phyloP scores from a whole-genome alignment of 805 yeast species.

The Candida oleophila region DNA sequence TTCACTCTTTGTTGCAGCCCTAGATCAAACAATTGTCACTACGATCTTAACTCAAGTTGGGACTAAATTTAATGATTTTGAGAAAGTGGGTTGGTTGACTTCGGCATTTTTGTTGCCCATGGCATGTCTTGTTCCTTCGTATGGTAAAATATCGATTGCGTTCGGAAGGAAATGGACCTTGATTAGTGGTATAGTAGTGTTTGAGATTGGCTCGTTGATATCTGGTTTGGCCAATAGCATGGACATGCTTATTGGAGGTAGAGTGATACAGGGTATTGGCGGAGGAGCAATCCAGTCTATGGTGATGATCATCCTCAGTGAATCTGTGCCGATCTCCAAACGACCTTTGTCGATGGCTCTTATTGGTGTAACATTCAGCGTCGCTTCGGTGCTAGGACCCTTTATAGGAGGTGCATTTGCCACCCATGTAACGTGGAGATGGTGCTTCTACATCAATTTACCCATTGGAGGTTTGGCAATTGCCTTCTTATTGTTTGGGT shows the following conservation, averaged over 20 bases:
- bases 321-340: slow-evolving; percentile 45
- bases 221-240: slow-evolving; percentile 55
- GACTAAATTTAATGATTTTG: slow-evolving; percentile 46
- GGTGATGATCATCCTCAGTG: slow-evolving; percentile 56
- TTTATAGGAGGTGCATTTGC: slow-evolving; percentile 67
- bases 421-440: slow-evolving; percentile 62
- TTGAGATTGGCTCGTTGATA: slow-evolving; percentile 62
- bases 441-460: slow-evolving; percentile 72
- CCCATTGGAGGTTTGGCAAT: slow-evolving; percentile 61
- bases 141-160: slow-evolving; percentile 56
- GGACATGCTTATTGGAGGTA: slow-evolving; percentile 65
- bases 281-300: slow-evolving; percentile 66
- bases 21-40: slow-evolving; percentile 60
- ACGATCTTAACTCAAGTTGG: slow-evolving; percentile 53
- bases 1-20: slow-evolving; percentile 40
- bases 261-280: slow-evolving; percentile 71
- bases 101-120: slow-evolving; percentile 55
- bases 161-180: slow-evolving; percentile 56
- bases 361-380: slow-evolving; percentile 44
- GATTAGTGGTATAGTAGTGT: slow-evolving; percentile 48
- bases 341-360: slow-evolving; percentile 39
- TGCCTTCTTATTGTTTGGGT: slow-evolving; percentile 34
- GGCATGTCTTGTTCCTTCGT: slow-evolving; percentile 53
- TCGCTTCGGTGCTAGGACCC: slow-evolving; percentile 60
- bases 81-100: slow-evolving; percentile 58